Evolutionary conservation across 1,284 basidiomycete genomes (phyloP).

Genomic region (Inonotus obliquus): DNA sequence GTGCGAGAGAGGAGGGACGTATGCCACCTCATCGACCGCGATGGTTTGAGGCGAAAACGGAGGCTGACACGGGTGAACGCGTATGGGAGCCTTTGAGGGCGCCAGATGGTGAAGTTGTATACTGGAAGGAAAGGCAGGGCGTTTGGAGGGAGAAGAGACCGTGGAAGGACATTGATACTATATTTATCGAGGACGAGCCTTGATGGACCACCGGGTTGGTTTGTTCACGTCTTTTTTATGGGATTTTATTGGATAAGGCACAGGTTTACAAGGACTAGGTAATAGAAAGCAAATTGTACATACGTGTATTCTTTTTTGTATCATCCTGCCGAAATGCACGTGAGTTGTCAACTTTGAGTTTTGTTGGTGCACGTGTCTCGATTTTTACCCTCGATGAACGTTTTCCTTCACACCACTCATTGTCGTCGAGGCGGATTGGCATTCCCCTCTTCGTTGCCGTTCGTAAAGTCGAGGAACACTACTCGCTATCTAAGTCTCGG

Average conservation of each 20-base stretch:
- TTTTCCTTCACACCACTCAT: slow-evolving; percentile 5
- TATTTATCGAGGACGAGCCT: slow-evolving; percentile 68
- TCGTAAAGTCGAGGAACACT: neutral
- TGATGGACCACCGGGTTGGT: slow-evolving; percentile 13
- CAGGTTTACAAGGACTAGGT: neutral
- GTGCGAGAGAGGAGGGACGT: slow-evolving; percentile 73
- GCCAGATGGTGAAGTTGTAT: slow-evolving; percentile 58
- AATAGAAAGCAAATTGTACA: neutral
- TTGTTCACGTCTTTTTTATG: neutral
- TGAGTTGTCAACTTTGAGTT: neutral
- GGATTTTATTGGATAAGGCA: neutral
- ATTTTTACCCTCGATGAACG: slow-evolving; percentile 3
- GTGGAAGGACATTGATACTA: slow-evolving; percentile 74
- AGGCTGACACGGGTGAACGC: slow-evolving; percentile 82
- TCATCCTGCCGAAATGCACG: too few species aligned
- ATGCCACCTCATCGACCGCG: slow-evolving; percentile 73
- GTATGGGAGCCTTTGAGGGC: slow-evolving; percentile 72
- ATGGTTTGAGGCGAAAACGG: slow-evolving; percentile 77
- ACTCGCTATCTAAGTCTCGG: neutral
- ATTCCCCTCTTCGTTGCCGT: neutral
- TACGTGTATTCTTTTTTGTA: neutral
- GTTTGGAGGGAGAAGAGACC: slow-evolving; percentile 45
- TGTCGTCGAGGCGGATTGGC: neutral
- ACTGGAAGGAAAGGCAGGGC: slow-evolving; percentile 78
- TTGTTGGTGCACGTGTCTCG: neutral